Percentiles rank a stretch among this genome's conserved stretches.
Conservation (phyloP, 2,329 filamentous ascomycete genomes). For the Colletotrichum brevisporum region DNA sequence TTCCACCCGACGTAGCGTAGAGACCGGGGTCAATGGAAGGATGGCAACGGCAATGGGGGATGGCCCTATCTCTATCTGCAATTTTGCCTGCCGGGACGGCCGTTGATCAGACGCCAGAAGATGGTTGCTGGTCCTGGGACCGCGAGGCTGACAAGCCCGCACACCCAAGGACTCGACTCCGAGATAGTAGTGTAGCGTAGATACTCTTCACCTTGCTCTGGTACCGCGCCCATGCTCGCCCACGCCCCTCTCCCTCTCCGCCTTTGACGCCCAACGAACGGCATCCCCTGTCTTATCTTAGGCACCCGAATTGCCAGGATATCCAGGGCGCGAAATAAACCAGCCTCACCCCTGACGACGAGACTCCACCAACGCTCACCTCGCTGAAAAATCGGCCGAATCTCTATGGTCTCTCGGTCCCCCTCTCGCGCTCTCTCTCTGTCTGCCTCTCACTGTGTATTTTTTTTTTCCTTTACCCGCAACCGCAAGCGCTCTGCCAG, state of each 20-base stretch:
- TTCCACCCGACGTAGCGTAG: constrained; percentile 2
- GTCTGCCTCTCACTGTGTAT: no score
- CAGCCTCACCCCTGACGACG: neutral
- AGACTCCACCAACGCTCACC: neutral
- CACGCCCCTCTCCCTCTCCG: constrained; percentile 10
- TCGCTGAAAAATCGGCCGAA: constrained; percentile 34
- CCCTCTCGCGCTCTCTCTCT: neutral
- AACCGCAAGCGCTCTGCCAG: constrained; percentile 18
- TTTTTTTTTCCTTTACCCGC: neutral
- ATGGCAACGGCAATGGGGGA: no score
- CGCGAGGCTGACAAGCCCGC: neutral
- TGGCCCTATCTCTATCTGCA: neutral
- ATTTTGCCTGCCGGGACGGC: constrained; percentile 11
- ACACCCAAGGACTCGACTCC: neutral
- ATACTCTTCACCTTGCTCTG: no score
- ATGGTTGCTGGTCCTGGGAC: neutral
- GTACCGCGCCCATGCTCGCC: no score
- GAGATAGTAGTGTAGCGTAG: no score
- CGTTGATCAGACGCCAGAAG: constrained; percentile 10
- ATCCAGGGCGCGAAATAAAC: neutral
- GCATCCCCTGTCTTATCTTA: constrained; percentile 8
- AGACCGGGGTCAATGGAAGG: neutral
- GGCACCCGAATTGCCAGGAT: neutral
- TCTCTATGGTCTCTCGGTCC: neutral
- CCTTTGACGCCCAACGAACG: constrained; percentile 25